Conservation (phyloP, 179 eudicot genomes). For the Dionaea muscipula region DNA sequence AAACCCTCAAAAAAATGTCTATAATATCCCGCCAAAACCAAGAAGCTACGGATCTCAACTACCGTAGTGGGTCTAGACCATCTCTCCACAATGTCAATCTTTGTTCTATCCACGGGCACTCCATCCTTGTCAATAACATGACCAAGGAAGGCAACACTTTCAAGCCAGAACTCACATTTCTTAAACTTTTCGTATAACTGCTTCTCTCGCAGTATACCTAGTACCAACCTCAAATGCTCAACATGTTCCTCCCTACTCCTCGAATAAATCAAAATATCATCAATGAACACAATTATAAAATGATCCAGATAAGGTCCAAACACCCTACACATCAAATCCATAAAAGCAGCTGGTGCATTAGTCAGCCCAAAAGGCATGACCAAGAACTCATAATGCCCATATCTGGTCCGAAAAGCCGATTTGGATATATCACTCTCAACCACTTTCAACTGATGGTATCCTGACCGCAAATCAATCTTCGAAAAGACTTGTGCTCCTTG, state of each 20-base stretch:
- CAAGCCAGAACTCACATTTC: not conserved
- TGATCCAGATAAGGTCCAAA: not conserved
- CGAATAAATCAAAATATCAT: not conserved
- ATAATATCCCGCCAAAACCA: not conserved
- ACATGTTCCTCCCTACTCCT: not conserved
- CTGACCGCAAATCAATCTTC: not conserved
- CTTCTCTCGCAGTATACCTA: not conserved
- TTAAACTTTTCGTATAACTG: not conserved
- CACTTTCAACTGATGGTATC: not conserved
- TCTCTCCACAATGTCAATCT: not conserved
- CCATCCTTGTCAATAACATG: not conserved
- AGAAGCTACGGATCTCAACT: not conserved
- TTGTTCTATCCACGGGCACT: not conserved
- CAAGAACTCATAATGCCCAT: not conserved
- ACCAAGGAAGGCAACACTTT: not conserved
- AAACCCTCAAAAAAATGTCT: not conserved
- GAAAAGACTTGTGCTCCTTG: not conserved
- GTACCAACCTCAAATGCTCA: not conserved
- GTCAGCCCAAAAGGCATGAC: not conserved
- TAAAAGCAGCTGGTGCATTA: not conserved
- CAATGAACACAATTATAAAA: not conserved
- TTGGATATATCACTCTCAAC: not conserved
- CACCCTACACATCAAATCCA: not conserved
- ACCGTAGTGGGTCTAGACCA: not conserved
- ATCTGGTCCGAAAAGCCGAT: not conserved